Evolutionary conservation across 2,329 filamentous ascomycete species (phyloP).

Genomic region (Phyllosticta capitalensis): DNA sequence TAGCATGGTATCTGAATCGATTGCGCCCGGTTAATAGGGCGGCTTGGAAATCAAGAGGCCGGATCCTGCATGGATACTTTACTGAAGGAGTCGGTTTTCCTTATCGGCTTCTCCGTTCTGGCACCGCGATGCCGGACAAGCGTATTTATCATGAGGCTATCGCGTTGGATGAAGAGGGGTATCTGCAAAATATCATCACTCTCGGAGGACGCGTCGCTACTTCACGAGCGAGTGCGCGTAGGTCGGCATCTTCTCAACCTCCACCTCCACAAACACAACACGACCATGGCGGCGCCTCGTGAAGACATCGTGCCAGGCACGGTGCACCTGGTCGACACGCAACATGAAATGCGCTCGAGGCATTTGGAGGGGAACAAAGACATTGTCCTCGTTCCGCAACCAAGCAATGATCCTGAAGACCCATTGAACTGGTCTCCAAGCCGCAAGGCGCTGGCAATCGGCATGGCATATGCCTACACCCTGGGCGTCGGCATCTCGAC

Average conservation of each 20-base stretch:
- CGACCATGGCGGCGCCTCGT: neutral
- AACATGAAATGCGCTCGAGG: constrained; percentile 25
- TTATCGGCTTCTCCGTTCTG: neutral
- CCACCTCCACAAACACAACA: neutral
- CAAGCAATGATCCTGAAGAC: constrained; percentile 19
- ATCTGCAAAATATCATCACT: neutral
- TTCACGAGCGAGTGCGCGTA: neutral
- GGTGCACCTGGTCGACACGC: constrained; percentile 34
- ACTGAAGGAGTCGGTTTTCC: neutral
- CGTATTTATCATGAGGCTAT: neutral
- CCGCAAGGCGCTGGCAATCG: constrained; percentile 11
- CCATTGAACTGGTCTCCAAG: constrained; percentile 24
- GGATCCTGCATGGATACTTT: neutral
- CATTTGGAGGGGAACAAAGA: constrained; percentile 19
- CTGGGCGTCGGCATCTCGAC: constrained; percentile 40
- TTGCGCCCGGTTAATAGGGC: neutral
- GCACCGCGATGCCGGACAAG: neutral
- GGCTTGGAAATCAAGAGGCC: neutral
- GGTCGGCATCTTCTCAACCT: neutral
- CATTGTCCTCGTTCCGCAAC: constrained; percentile 41
- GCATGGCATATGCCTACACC: constrained; percentile 28
- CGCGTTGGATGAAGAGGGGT: neutral
- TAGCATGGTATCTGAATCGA: neutral
- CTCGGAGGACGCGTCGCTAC: neutral
- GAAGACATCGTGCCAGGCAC: constrained; percentile 27